Evolutionary conservation across 106 monocot genomes (phyloP).

Genomic region (Agapanthus africanus): DNA sequence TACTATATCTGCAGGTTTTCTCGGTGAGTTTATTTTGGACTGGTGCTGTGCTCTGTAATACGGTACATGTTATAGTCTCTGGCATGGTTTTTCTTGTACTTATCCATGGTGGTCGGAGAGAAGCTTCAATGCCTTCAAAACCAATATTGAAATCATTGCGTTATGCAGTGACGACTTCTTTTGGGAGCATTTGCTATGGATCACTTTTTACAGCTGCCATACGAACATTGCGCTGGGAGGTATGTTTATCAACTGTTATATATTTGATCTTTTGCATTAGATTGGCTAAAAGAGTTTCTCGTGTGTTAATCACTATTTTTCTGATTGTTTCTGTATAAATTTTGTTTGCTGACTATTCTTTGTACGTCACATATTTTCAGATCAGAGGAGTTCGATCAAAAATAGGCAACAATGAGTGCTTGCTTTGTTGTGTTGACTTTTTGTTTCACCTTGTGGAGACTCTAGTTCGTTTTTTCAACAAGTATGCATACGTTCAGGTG

Average conservation of each 20-base stretch:
- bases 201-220: constrained; percentile 98
- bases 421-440: constrained; percentile 97
- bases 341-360: background rate
- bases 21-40: constrained; percentile 99
- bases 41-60: constrained; percentile 91
- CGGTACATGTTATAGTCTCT: constrained; percentile 94
- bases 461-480: constrained; percentile 96
- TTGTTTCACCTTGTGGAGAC: constrained; percentile 97
- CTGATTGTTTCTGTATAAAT: background rate
- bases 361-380: constrained; percentile 28
- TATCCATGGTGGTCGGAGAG: constrained; percentile 64
- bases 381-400: constrained; percentile 90
- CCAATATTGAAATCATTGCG: constrained; percentile 61
- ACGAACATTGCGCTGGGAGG: constrained; percentile 94
- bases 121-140: constrained; percentile 66
- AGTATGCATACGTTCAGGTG: constrained; percentile 99
- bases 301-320: background rate
- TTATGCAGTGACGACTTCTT: constrained; percentile 83
- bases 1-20: constrained; percentile 54
- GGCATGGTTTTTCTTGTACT: constrained; percentile 93
- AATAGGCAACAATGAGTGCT: constrained; percentile 91
- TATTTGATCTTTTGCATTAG: background rate
- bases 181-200: constrained; percentile 99
- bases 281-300: background rate
- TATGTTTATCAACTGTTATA: constrained; percentile 13